Base-by-base conservation (phyloP, 805 yeast genomes). In the Lachancea nothofagi region DNA sequence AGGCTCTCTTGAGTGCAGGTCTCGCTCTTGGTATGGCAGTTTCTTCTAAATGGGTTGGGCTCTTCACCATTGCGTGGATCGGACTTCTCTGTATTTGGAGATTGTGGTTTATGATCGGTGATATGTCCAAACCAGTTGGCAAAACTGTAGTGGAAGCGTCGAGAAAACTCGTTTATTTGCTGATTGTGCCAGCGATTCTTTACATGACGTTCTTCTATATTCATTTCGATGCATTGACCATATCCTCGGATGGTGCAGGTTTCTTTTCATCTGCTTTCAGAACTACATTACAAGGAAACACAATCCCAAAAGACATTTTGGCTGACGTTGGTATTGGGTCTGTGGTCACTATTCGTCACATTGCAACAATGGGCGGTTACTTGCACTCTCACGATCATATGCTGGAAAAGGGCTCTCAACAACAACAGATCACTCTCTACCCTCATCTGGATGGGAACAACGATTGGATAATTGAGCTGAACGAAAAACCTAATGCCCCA, bases 21-120 rank as follows among this genome's bases (percentile, higher is more conserved):
- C 57, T 80, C 38, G 77, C 78, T n/a, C 64, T 83, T 42, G 94
- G 93, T 38, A 66, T 83, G 42, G 83, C 93, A 3, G 64, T 78
- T 15, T 74, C 83, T 18, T 77, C 89, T 23, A 84, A 84, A 62
- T 83, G 93, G 93, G 93, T 83, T 33, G 94, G 94, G 46, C 64
- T 83, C 28, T 83, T 83, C 65, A 84, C 94, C 14, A 57, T 84
- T 42, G 82, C 82, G 3, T 84, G 90, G 90, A 72, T 78, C 44
- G 94, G 93, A 38, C 38, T 71, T 2, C 59, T 73, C 42, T 80
- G 83, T 54, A 57, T 73, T 13, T 66, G 72, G 58, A 82, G 79
- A 52, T 53, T 84, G 47, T 82, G 89, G 89, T 72, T 82, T 48
- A 58, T 77, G 43, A 57, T 82, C 51, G 93, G 93, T 56, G 93